These are phyloP conservation scores for Tylopilus sp. DNA, from an alignment of 768 basidiomycete genomes.

Conservation along the genomic window DNA sequence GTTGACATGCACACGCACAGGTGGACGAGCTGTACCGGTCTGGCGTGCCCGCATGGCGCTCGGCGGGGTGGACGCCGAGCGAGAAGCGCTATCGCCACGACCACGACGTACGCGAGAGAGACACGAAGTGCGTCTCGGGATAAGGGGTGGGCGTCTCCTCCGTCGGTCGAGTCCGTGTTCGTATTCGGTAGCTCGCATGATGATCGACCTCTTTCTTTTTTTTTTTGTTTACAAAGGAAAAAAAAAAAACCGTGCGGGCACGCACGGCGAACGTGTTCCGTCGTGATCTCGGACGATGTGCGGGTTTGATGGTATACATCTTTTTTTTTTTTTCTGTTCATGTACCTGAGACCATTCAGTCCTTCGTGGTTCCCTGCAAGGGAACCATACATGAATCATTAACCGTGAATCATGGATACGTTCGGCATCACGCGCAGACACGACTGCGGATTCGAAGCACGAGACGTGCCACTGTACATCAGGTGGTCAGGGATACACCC, in stretches of 20 bases:
- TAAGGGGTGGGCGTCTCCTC: too few species aligned
- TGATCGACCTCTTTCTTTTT: background rate
- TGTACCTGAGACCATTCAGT: background rate
- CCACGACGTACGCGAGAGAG: conserved; percentile 4
- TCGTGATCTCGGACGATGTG: background rate
- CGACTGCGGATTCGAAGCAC: too few species aligned
- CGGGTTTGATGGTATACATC: background rate
- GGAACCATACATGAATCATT: background rate
- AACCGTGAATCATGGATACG: background rate
- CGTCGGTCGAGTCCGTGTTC: background rate
- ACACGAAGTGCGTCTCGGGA: conserved; percentile 25
- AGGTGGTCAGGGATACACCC: background rate
- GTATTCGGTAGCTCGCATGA: background rate
- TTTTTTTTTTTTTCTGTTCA: too few species aligned
- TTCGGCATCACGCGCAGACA: too few species aligned
- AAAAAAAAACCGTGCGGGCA: too few species aligned
- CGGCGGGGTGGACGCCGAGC: conserved; percentile 53
- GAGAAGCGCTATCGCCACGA: conserved; percentile 33
- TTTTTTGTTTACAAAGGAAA: too few species aligned
- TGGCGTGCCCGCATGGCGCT: conserved; percentile 65
- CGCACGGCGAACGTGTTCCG: too few species aligned
- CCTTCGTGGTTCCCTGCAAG: background rate
- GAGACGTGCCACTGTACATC: too few species aligned
- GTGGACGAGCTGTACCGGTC: conserved; percentile 74
- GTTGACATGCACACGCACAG: conserved; percentile 25